Evolutionary conservation across 805 yeast genomes (phyloP), one percentile per base, ranked within the genome.

Genomic region (Candida caryicola): DNA sequence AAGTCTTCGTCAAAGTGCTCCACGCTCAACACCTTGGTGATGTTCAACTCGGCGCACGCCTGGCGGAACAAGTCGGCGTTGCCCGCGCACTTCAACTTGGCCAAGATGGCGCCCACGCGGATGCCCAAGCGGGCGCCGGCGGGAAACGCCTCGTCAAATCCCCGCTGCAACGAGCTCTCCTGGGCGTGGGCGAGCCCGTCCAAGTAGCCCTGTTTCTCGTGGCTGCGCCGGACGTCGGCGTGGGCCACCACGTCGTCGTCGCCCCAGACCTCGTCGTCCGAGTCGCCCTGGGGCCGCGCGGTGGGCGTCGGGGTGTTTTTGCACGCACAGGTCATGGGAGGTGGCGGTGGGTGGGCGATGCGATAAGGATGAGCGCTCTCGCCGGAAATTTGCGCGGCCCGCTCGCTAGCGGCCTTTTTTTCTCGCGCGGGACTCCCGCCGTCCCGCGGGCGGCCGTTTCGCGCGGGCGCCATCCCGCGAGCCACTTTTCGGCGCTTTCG

Each of bases 101-200:
- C 86, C 10, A 89, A 44, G 0, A 89, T 64, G 32, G 59, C 56
- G 0, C 98, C 98, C 0, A 80, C 81, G 12, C 63, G 47, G 0
- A 74, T 62, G 0, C 95, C 97, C 1, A 89, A 44, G 2, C 52
- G 54, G 0, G 93, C 87, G 1, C 98, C 98, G 2, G 64, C 51
- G 0, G 86, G 87, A 48, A 79, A 90, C 0, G 91, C 91, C 2
- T 65, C 71, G 55, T 90, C 95, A 53, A 91, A 90, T 0, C 96
- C 96, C 9, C 64, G 53, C 54, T 90, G 97, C 17, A 88, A 62
- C 29, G 82, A 76, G 5, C 61, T 59, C 47, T 85, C 95, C 50
- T 86, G 82, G 4, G 87, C 77, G 12, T 57, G 60, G 1, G 86
- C 69, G 4, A 90, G 53, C 0, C 97, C 98, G 43, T 84, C 95